These are phyloP conservation scores for Cutaneotrichosporon mucoides DNA, from an alignment of 1,284 basidiomycete genomes.

Conservation along the genomic window DNA sequence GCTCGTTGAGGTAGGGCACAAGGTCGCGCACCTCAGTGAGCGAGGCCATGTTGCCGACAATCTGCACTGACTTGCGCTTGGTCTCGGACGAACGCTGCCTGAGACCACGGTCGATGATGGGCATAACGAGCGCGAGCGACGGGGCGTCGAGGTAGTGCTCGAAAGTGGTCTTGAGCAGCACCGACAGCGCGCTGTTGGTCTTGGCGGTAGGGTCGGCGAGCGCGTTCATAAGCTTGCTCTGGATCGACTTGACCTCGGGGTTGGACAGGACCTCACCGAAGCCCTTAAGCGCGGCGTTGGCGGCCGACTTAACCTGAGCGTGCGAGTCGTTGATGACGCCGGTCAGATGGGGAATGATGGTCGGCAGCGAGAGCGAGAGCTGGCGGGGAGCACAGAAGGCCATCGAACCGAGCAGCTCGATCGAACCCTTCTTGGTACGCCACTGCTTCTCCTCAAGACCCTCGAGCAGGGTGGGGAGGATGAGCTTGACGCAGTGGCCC, in stretches of 20 bases:
- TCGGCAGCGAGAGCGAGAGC: constrained; percentile 89
- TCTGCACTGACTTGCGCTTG: constrained; percentile 94
- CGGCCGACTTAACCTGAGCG: constrained; percentile 88
- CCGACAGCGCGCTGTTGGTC: constrained; percentile 75
- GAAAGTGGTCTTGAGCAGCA: constrained; percentile 89
- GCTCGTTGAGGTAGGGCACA: constrained; percentile 83
- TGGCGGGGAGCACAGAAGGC: constrained; percentile 97
- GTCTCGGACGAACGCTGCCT: constrained; percentile 87
- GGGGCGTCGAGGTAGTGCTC: constrained; percentile 98
- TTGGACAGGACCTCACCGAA: constrained; percentile 96
- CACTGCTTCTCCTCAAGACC: constrained; percentile 98
- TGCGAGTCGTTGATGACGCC: constrained; percentile 96
- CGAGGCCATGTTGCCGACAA: constrained; percentile 92
- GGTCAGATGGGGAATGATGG: constrained; percentile 92
- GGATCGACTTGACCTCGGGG: constrained; percentile 88
- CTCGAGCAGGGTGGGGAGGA: constrained; percentile 82
- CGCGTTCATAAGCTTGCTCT: constrained; percentile 89
- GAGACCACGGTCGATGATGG: constrained; percentile 91
- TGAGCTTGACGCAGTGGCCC: constrained; percentile 88
- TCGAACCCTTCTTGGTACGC: constrained; percentile 96
- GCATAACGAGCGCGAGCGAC: constrained; percentile 93
- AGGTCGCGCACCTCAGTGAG: constrained; percentile 95
- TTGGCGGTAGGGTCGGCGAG: constrained; percentile 88
- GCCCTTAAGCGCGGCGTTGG: constrained; percentile 93
- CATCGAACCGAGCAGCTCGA: constrained; percentile 96